Evolutionary conservation across 352 stramenopile species (phyloP), one percentile per base, ranked within the genome.

Genomic region (Pythium myriotylum): DNA sequence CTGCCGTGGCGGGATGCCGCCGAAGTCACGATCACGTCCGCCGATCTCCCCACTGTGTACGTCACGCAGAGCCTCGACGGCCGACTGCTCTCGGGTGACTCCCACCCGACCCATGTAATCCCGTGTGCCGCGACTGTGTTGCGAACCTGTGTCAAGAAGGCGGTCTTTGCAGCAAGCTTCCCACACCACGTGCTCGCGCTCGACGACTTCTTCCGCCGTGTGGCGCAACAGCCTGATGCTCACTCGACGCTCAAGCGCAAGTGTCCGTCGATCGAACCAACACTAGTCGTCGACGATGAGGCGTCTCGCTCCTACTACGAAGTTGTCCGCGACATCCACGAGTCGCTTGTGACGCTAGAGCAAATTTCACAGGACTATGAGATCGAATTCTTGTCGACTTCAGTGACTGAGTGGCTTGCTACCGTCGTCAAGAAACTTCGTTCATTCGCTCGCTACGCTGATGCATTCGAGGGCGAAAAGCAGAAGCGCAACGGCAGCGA

Each of bases 341-440:
- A 86, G 10, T 55, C 79, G 9, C 47, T 86, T 24, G 22, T 64
- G 1, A 72, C 62, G 1, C 46, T 93, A 6, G 79, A 90, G 62
- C 67, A 89, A 24, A 77, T 89, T 27, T 68, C 81, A 12, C 72
- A 75, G n/a, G 70, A 81, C 13, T 81, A 76, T 32, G 39, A 77
- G 22, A 43, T 91, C 32, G 70, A 83, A 33, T 78, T 71, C 45
- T 40, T 91, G 8, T 62, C 73, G 3, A 63, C 65, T 2, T 43
- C 59, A 8, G 71, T 71, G 22, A 56, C 78, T n/a, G 78, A 91
- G 45, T 90, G 74, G 52, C 69, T 93, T 24, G 54, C 40, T 16
- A 59, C 85, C 26, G 62, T 89, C 41, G 59, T 83, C 22, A 93
- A 93, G 69, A 93, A 93, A 55, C 59, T 93, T 51, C 82, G 84